Base-by-base conservation (phyloP, 352 stramenopile genomes). In the Phytophthora tubulina region DNA sequence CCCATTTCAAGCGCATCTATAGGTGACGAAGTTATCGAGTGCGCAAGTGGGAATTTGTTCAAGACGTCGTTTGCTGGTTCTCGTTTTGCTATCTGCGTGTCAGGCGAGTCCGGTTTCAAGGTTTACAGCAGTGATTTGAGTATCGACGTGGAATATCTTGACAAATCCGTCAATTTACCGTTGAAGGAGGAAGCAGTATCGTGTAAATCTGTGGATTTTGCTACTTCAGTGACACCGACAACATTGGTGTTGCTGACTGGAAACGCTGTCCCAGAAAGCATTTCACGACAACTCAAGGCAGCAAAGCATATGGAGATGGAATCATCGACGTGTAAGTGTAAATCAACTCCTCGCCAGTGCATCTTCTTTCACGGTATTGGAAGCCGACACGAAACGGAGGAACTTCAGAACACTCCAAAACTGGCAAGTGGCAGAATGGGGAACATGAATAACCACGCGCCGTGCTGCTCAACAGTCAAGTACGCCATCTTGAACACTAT, bases 61-160 rank as follows among this genome's bases (percentile, higher is more conserved):
- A 70, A 79, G n/a, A 73, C 70, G 2, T 54, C 54, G 31, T 79
- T 85, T 55, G 57, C 30, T 14, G 68, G 68, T 0, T 36, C 67
- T 13, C 15, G 58, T 11, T 73, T 80, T 39, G 73, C 73, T 3
- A 33, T 86, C 5, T 86, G 80, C 48, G 48, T 60, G 3, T 30
- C 33, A 15, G 55, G 51, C 2, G 17, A 53, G 15, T 52, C 59
- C 2, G 73, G 70, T 1, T 83, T 85, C 39, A 75, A 53, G 3
- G 65, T 69, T 4, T 76, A 67, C 55, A 72, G 66, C 11, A 75
- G 68, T 17, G 77, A 83, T n/a, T 56, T 85, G 8, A 59, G 62
- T 31, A 76, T 87, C n/a, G 44, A 78, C 1, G 67, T 78, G 8
- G 52, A 69, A n/a, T 82, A 75, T 59, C 39, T 74, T 6, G 13